Base-by-base conservation (phyloP, 768 basidiomycete genomes). In the Amanita brunnescens region DNA sequence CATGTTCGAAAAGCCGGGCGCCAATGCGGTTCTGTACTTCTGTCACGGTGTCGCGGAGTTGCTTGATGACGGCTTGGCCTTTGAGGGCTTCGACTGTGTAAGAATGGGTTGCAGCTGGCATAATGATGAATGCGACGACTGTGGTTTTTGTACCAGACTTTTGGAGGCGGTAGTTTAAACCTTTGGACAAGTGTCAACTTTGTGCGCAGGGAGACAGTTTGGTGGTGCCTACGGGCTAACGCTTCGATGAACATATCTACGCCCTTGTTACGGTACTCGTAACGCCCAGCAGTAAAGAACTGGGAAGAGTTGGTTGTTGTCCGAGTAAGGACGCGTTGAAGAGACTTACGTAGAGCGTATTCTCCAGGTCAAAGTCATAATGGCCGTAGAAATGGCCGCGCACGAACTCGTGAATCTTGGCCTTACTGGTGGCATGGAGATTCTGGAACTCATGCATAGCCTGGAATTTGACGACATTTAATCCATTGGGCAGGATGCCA, bases 401-500 rank as follows among this genome's bases (percentile, higher is more conserved):
- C 43, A 97, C 80, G 57, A 99, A 99, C 61, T 99, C 96, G 71
- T 97, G 87, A 64, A 99, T 98, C 72, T 99, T 99, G n/a, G 85
- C 83, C 67, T 98, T 99, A 49, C 87, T 77, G 1, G 83, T 85
- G 0, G 91, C 83, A 62, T 99, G 96, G 51, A 96, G 64, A 66
- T 98, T 97, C 65, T 93, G 92, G 73, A 97, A 97, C 66, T 99
- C 96, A 76, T 98, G 96, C 85, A 98, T 97, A 9, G 96, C 95
- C 59, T 92, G 89, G 71, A 98, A 99, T 68, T 99, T 99, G 77
- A 91, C 85, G 54, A 99, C 96, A 58, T 98, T 99, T 55, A 99
- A 77, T 30, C 96, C 96, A 63, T 99, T 99, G 1, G 96, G 96
- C 0, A 97, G 75, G 21, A 99, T 90, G 21, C 96, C 96, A 59